phyloP scores from a whole-genome alignment of 257 asterid genomes.

The Penstemon newberryi region DNA sequence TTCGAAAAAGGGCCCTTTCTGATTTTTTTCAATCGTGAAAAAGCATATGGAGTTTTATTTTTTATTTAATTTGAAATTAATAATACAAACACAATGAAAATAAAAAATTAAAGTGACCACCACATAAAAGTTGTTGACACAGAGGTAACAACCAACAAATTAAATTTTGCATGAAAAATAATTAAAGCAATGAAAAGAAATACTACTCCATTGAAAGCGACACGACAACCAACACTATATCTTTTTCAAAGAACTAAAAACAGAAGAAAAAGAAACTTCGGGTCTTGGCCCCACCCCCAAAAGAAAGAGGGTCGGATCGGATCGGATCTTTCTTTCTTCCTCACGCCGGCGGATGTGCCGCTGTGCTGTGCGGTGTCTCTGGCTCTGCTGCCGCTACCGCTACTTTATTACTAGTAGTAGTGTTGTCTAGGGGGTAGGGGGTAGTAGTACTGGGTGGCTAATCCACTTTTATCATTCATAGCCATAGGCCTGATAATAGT shows the following conservation, averaged over 20 bases:
- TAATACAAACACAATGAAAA: too few species aligned
- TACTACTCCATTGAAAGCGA: conserved; percentile 33
- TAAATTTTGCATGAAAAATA: not conserved
- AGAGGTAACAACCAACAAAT: not conserved
- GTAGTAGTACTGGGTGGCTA: not conserved
- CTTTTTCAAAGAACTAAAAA: conserved; percentile 36
- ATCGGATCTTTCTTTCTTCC: too few species aligned
- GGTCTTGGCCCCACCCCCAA: conserved; percentile 6
- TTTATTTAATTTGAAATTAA: too few species aligned
- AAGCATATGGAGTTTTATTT: too few species aligned
- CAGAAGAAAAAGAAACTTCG: conserved; percentile 11
- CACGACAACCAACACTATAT: conserved; percentile 31
- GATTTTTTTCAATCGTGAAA: too few species aligned
- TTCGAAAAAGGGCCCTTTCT: too few species aligned
- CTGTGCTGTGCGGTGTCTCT: conserved; percentile 24
- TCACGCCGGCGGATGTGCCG: conserved; percentile 37
- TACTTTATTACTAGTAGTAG: not conserved
- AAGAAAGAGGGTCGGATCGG: conserved; percentile 23
- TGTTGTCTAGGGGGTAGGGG: too few species aligned
- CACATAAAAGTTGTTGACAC: too few species aligned
- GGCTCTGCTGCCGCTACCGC: not conserved
- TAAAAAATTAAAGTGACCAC: too few species aligned
- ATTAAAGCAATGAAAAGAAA: not conserved
- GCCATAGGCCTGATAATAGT: too few species aligned
- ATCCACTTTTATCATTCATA: conserved; percentile 8